Base-by-base conservation (phyloP, 345 rosid genomes). In the Gossypium longicalyx region DNA sequence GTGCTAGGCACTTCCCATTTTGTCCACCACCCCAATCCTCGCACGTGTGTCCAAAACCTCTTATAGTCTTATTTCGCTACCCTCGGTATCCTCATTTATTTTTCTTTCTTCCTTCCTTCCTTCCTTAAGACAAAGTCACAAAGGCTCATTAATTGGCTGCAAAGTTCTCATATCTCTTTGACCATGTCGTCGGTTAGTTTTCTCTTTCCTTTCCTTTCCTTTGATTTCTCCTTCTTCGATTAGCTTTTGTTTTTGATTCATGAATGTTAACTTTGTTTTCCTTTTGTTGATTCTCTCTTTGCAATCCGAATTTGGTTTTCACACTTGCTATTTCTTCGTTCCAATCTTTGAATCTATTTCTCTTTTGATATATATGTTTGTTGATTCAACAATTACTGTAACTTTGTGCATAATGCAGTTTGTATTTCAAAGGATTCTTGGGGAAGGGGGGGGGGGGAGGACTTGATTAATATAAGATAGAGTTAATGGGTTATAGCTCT, bases 121-220 rank as follows among this genome's bases (percentile, higher is more conserved):
- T 9, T 16, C 11, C 7, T 22, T 12, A 0, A 49, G 38, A 48
- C 27, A 58, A 34, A 34, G 41, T 34, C 41, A 34, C 41, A 5
- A 5, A 60, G 12, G 25, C 57, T 41, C 2, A 15, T 41, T 17
- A 12, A 15, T 54, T 66, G 52, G 44, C 77, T 41, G 47, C 41
- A 34, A 22, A 20, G 45, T 57, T 51, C 64, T 59, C 25, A 47
- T 67, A 27, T 76, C 57, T 25, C 23, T 16, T 47, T 7, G 12
- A 68, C 47, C 72, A 41, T 80, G 83, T 70, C 80, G 73, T 73
- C 83, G 80, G 83, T 80, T 9, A 63, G 83, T 74, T 66, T 54
- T 22, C 45, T 53, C 20, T 56, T 34, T 34, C 45, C 49, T 52
- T 34, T 34, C 45, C 49, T 70, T 23, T 15, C 59, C 4, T 69